These are phyloP conservation scores for Barnettozyma botsteinii DNA, from an alignment of 805 yeast genomes.

Conservation along the genomic window DNA sequence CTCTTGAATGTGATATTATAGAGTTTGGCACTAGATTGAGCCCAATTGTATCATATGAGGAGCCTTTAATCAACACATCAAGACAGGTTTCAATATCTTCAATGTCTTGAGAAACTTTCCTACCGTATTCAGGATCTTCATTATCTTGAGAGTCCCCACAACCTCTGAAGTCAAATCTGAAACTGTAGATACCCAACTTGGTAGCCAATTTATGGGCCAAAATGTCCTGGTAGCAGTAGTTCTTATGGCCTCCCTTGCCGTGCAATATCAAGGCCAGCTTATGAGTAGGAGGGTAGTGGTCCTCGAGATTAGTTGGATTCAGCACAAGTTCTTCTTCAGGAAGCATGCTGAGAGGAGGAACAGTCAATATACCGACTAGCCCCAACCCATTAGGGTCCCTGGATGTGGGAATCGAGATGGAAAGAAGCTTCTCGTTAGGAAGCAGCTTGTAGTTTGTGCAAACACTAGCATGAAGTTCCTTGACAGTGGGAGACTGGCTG, in stretches of 20 bases:
- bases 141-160: conserved; percentile 69
- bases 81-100: conserved; percentile 55
- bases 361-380: conserved; percentile 32
- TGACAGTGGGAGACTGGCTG: conserved; percentile 16
- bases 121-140: conserved; percentile 33
- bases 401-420: conserved; percentile 21
- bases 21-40: conserved; percentile 44
- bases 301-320: conserved; percentile 8
- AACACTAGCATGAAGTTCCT: conserved; percentile 12
- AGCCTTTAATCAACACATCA: conserved; percentile 25
- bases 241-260: conserved; percentile 82
- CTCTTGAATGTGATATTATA: conserved; percentile 77
- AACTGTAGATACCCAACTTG: conserved; percentile 54
- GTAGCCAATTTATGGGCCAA: conserved; percentile 57
- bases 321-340: conserved; percentile 16
- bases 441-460: conserved; percentile 21
- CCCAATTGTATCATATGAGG: conserved; percentile 26
- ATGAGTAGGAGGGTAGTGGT: conserved; percentile 33
- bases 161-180: conserved; percentile 80
- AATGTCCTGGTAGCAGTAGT: conserved; percentile 64
- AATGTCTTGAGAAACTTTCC: conserved; percentile 58
- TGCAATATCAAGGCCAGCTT: conserved; percentile 63
- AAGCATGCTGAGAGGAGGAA: conserved; percentile 26
- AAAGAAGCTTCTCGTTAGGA: conserved; percentile 23
- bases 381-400: conserved; percentile 26